A percentile compares a stretch with the other conserved stretches of the same genome.
These are phyloP conservation scores for Solanum lycopersicoides DNA, from an alignment of 257 asterid genomes.

Conservation along the genomic window DNA sequence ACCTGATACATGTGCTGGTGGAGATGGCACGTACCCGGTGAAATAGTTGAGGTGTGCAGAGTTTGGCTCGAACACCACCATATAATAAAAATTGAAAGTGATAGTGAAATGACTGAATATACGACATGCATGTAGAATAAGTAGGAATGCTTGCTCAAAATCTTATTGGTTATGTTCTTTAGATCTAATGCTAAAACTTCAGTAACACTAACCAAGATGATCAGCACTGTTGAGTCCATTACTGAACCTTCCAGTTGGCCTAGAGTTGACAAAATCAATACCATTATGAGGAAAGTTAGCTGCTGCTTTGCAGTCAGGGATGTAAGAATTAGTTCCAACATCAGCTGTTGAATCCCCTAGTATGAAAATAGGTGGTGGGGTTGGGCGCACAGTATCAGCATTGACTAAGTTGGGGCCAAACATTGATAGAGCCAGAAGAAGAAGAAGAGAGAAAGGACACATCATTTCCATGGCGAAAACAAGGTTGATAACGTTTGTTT, in stretches of 20 bases:
- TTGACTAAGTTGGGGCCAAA: slow-evolving; percentile 16
- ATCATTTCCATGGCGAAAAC: not conserved
- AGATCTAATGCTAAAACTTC: not conserved
- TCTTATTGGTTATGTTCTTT: not conserved
- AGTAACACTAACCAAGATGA: slow-evolving; percentile 29
- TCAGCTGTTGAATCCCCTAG: slow-evolving; percentile 80
- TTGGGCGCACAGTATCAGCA: not conserved
- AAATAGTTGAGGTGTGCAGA: not conserved
- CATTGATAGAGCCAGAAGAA: not conserved
- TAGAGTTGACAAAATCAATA: slow-evolving; percentile 45
- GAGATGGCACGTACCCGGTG: not conserved
- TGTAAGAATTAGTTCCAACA: slow-evolving; percentile 54
- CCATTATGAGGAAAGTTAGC: slow-evolving; percentile 52
- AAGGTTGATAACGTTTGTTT: not conserved
- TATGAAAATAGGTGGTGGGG: slow-evolving; percentile 36
- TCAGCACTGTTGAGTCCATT: slow-evolving; percentile 70
- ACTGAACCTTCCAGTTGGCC: slow-evolving; percentile 77
- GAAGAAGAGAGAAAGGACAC: not conserved
- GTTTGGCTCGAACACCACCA: not conserved
- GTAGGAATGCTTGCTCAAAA: not conserved
- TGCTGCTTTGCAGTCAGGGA: slow-evolving; percentile 12
- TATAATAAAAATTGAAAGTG: not conserved
- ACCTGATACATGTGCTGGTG: not conserved
- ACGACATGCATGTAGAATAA: not conserved
- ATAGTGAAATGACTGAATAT: not conserved